These are phyloP conservation scores for Penicillium samsonianum DNA, from an alignment of 495 filamentous ascomycete species.

Conservation along the genomic window DNA sequence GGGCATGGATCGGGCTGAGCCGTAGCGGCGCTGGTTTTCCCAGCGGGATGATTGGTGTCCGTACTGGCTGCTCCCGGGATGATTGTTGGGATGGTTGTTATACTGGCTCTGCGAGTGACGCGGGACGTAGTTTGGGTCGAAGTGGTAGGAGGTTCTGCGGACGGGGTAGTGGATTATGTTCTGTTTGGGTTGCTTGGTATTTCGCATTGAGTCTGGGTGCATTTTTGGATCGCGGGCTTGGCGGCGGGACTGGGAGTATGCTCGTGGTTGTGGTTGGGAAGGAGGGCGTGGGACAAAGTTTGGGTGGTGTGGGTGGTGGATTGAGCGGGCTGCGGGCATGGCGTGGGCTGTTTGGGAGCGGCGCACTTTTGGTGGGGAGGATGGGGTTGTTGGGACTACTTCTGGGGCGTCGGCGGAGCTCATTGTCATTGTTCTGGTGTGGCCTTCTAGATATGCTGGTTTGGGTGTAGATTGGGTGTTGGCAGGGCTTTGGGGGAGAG, in stretches of 20 bases:
- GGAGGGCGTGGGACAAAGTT: slow-evolving; percentile 23
- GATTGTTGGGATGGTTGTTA: background rate
- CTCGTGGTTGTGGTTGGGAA: slow-evolving; percentile 6
- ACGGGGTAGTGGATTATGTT: slow-evolving; percentile 13
- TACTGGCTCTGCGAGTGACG: slow-evolving; percentile 35
- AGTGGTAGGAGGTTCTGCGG: slow-evolving; percentile 30
- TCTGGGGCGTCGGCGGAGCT: slow-evolving; percentile 46
- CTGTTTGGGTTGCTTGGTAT: slow-evolving; percentile 12
- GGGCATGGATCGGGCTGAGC: slow-evolving; percentile 23
- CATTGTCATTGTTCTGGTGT: slow-evolving; percentile 38
- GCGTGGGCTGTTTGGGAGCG: slow-evolving; percentile 34
- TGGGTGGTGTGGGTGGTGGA: slow-evolving; percentile 35
- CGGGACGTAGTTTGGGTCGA: slow-evolving; percentile 30
- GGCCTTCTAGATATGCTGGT: slow-evolving; percentile 10
- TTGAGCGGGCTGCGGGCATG: slow-evolving; percentile 17
- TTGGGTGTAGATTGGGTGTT: background rate
- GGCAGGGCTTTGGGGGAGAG: slow-evolving; percentile 5
- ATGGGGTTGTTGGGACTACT: slow-evolving; percentile 29
- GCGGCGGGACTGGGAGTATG: slow-evolving; percentile 23
- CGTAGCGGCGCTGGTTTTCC: slow-evolving; percentile 25
- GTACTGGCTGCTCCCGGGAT: slow-evolving; percentile 11
- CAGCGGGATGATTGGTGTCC: slow-evolving; percentile 22
- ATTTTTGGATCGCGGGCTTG: slow-evolving; percentile 11
- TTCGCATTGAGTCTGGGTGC: slow-evolving; percentile 14
- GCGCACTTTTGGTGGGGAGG: slow-evolving; percentile 29